Evolutionary conservation across 495 filamentous ascomycete genomes (phyloP), one percentile per base, ranked within the genome.

Genomic region (Podospora sp.): DNA sequence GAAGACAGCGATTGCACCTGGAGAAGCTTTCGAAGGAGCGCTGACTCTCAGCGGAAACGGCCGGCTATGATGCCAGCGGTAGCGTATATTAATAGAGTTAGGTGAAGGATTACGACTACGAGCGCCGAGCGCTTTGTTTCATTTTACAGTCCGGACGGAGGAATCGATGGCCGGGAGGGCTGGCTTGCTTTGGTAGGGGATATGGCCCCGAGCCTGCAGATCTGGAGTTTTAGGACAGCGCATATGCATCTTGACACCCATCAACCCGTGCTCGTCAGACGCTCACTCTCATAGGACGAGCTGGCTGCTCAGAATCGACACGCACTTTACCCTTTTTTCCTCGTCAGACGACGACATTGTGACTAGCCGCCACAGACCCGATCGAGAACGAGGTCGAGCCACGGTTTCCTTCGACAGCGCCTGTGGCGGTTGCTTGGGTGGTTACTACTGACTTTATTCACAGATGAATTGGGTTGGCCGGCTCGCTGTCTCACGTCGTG

Each of bases 1-100:
- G 81, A 7, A 73, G 80, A n/a, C 90, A 93, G 69, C 83, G 92
- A 26, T 73, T 79, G 11, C 83, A 73, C 69, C 67, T 83, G 1
- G 63, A 76, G 35, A 69, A 69, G 18, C 65, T 79, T 35, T 63
- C 51, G 59, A 67, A 66, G 21, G 16, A 14, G 22, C 33, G 62
- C 40, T 46, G 9, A 14, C 40, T 46, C 16, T 46, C 40, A 14
- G 40, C 40, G 40, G 9, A 14, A 6, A 29, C 40, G 60, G 65
- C 65, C 25, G 46, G 40, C 40, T 11, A 18, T 11, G 2, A 46
- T 14, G 40, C 12, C 40, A 18, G 11, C 16, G 16, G 14, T 46
- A 18, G 12, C 33, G 33, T 22, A 58, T 9, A 29, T 50, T 16
- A 64, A 27, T 27, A 46, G 40, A 46, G 40, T 33, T 33, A 18